phyloP scores from a whole-genome alignment of 208 protist genomes.

The Naegleria lovaniensis region DNA sequence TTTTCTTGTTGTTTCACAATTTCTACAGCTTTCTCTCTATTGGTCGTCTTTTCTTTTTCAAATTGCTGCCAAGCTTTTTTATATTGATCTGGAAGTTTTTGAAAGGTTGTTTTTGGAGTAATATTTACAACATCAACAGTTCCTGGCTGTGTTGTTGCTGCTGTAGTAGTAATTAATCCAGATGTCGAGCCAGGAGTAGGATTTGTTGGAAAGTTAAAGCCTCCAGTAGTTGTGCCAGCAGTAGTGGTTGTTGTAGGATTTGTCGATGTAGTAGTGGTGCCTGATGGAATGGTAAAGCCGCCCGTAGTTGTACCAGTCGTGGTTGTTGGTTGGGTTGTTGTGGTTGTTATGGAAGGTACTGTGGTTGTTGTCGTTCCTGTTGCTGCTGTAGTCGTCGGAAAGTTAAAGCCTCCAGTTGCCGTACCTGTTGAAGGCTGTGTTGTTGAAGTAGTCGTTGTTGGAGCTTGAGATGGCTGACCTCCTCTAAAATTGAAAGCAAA shows the following conservation, averaged over 20 bases:
- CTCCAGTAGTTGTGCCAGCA: not conserved
- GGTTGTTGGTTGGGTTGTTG: slow-evolving; percentile 14
- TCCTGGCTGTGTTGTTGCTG: not conserved
- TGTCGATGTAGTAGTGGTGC: not conserved
- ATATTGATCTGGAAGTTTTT: not conserved
- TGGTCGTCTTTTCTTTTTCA: not conserved
- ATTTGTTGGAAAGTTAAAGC: not conserved
- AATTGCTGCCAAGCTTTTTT: not conserved
- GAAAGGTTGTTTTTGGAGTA: not conserved
- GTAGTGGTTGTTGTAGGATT: not conserved
- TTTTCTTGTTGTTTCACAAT: slow-evolving; percentile 7
- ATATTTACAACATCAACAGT: not conserved
- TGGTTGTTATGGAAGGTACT: not conserved
- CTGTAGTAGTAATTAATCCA: not conserved
- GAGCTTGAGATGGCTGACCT: not conserved
- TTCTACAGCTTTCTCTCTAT: not conserved
- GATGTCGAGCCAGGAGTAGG: not conserved
- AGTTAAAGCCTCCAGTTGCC: not conserved
- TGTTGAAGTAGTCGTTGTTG: not conserved
- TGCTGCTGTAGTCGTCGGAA: not conserved
- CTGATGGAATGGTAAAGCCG: not conserved
- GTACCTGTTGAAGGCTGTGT: not conserved
- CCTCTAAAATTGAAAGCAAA: not conserved
- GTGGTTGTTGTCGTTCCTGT: not conserved
- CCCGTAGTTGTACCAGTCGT: not conserved